A percentile compares a stretch with the other conserved stretches of the same genome.
Conservation (phyloP, 1,284 basidiomycete species). For the Naganishia albida region DNA sequence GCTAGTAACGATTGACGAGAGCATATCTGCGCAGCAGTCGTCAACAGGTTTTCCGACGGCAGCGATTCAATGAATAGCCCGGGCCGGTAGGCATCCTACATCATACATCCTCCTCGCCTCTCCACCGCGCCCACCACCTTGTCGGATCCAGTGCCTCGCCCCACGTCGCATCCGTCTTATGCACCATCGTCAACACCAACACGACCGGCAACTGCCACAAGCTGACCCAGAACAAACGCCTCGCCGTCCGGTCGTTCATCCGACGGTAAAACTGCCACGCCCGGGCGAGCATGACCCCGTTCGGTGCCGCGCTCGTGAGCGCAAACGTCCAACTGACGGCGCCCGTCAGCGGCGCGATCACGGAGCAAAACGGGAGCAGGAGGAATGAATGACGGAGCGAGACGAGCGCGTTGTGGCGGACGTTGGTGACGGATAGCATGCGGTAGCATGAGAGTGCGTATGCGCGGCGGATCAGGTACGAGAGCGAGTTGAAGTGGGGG, state of each 20-base stretch:
- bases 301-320: slow-evolving; percentile 73
- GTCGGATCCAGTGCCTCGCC: slow-evolving; percentile 18
- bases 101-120: background rate
- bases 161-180: slow-evolving; percentile 59
- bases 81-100: background rate
- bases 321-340: slow-evolving; percentile 87
- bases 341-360: slow-evolving; percentile 81
- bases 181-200: slow-evolving; percentile 89
- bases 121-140: slow-evolving; percentile 17
- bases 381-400: slow-evolving; percentile 79
- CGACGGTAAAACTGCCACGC: slow-evolving; percentile 76
- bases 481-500: slow-evolving; percentile 95
- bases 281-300: slow-evolving; percentile 68
- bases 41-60: too few relatives aligned
- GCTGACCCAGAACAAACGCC: slow-evolving; percentile 75
- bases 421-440: slow-evolving; percentile 85
- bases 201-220: slow-evolving; percentile 90
- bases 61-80: too few relatives aligned
- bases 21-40: too few relatives aligned
- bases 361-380: slow-evolving; percentile 74
- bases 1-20: too few relatives aligned
- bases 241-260: slow-evolving; percentile 71
- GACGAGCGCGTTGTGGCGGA: slow-evolving; percentile 80
- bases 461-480: slow-evolving; percentile 79
- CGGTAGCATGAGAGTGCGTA: slow-evolving; percentile 93